Evolutionary conservation across 2,329 filamentous ascomycete genomes (phyloP).

Genomic region (Fusarium tanahbumbuense): DNA sequence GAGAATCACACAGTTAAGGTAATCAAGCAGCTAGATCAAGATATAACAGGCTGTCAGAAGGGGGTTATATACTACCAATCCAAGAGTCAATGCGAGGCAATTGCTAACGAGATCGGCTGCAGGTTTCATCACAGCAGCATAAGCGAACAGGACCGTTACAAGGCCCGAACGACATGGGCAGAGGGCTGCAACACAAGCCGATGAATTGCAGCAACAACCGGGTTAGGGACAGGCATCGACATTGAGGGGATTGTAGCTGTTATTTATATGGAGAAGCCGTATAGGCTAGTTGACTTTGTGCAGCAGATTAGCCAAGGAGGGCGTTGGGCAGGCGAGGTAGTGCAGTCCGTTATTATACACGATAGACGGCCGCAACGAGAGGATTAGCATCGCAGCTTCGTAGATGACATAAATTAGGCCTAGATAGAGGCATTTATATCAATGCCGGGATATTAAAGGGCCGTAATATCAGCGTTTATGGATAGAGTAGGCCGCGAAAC

Average conservation of each 20-base stretch:
- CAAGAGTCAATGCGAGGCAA: neutral
- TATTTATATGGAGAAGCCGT: neutral
- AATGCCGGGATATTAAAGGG: neutral
- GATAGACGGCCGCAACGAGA: neutral
- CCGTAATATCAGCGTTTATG: neutral
- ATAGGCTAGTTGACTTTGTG: neutral
- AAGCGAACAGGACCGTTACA: no score
- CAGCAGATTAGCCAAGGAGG: neutral
- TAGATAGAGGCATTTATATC: conserved; percentile 4
- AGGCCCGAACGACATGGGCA: no score
- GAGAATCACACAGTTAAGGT: neutral
- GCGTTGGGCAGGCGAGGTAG: neutral
- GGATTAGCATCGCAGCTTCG: neutral
- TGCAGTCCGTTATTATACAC: neutral
- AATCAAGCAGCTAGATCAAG: neutral
- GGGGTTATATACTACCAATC: neutral
- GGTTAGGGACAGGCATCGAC: neutral
- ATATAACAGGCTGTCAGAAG: neutral
- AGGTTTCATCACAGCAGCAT: no score
- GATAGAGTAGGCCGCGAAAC: neutral
- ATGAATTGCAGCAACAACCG: neutral
- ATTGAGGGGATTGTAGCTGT: neutral
- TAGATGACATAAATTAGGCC: neutral
- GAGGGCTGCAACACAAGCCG: neutral
- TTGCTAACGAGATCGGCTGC: no score